phyloP scores from a whole-genome alignment of 108 stramenopile genomes.

The Nitzschia sp. region DNA sequence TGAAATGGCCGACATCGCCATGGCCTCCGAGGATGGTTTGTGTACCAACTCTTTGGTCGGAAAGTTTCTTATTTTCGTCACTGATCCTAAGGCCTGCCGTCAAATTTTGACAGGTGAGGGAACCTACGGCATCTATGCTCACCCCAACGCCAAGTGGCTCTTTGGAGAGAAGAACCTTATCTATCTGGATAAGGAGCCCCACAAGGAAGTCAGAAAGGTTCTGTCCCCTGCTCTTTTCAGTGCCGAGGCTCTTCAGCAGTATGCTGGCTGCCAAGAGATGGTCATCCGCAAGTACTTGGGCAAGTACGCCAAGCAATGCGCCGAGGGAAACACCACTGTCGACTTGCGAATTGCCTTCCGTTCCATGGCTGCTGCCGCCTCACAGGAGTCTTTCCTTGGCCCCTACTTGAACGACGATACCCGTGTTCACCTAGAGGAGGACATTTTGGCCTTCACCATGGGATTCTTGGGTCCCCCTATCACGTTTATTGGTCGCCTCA shows the following conservation, averaged over 20 bases:
- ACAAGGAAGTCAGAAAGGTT: constrained; percentile 22
- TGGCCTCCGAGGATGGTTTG: constrained; percentile 16
- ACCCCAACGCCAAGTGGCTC: constrained; percentile 35
- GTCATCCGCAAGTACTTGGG: constrained; percentile 14
- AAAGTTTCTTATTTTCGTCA: constrained; percentile 24
- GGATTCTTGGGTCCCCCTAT: constrained; percentile 30
- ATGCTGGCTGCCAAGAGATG: constrained; percentile 24
- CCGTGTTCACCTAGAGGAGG: constrained; percentile 12
- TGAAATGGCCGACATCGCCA: constrained; percentile 27
- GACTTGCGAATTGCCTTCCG: constrained; percentile 22
- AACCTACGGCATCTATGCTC: constrained; percentile 21
- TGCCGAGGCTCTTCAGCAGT: constrained; percentile 22
- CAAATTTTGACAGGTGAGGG: constrained; percentile 28
- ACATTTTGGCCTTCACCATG: constrained; percentile 35
- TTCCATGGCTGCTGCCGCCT: constrained; percentile 21
- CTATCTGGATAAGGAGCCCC: constrained; percentile 18
- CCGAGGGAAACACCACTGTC: neutral
- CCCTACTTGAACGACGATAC: constrained; percentile 23
- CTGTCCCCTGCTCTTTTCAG: constrained; percentile 31
- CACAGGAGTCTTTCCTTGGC: constrained; percentile 31
- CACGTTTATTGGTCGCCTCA: constrained; percentile 16
- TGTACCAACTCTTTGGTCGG: constrained; percentile 29
- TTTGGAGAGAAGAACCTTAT: constrained; percentile 28
- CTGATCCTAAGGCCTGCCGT: constrained; percentile 25
- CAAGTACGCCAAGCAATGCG: constrained; percentile 8